Percentiles rank a stretch among this genome's conserved stretches.
Conservation (phyloP, 129 eudicot genomes). For the Ambrosia artemisiifolia region DNA sequence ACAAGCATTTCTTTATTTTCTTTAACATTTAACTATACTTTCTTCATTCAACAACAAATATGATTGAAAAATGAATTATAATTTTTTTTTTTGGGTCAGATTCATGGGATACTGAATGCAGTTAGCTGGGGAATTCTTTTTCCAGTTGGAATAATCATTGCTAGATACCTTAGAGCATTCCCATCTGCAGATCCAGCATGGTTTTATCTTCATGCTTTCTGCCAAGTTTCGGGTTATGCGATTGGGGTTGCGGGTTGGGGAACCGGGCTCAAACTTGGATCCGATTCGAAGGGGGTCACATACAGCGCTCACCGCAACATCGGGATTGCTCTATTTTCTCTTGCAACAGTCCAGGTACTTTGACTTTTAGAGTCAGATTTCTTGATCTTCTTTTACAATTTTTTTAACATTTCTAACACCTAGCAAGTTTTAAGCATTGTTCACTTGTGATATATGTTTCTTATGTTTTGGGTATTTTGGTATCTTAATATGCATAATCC, state of each 20-base stretch:
- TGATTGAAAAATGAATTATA: neutral
- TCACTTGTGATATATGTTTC: neutral
- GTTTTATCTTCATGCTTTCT: slow-evolving; percentile 77
- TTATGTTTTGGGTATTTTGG: neutral
- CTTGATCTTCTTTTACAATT: neutral
- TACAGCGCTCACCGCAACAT: slow-evolving; percentile 54
- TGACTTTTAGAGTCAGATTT: slow-evolving; percentile 21
- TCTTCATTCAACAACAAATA: slow-evolving; percentile 9
- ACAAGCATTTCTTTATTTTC: slow-evolving; percentile 12
- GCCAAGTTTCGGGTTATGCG: slow-evolving; percentile 76
- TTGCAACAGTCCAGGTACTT: slow-evolving; percentile 89
- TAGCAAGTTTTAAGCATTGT: neutral
- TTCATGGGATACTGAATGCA: slow-evolving; percentile 83
- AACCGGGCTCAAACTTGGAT: slow-evolving; percentile 85
- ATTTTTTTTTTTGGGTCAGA: slow-evolving; percentile 37
- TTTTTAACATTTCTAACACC: neutral
- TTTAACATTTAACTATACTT: neutral
- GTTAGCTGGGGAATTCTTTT: slow-evolving; percentile 84
- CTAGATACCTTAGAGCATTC: slow-evolving; percentile 62
- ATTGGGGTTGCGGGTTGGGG: slow-evolving; percentile 98
- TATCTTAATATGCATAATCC: neutral
- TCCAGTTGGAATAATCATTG: slow-evolving; percentile 67
- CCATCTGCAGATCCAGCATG: slow-evolving; percentile 80
- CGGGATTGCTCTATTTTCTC: slow-evolving; percentile 73
- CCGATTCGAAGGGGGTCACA: slow-evolving; percentile 58